Evolutionary conservation across 306 rosid genomes (phyloP), one percentile per base, ranked within the genome.

Genomic region (Parietaria judaica): DNA sequence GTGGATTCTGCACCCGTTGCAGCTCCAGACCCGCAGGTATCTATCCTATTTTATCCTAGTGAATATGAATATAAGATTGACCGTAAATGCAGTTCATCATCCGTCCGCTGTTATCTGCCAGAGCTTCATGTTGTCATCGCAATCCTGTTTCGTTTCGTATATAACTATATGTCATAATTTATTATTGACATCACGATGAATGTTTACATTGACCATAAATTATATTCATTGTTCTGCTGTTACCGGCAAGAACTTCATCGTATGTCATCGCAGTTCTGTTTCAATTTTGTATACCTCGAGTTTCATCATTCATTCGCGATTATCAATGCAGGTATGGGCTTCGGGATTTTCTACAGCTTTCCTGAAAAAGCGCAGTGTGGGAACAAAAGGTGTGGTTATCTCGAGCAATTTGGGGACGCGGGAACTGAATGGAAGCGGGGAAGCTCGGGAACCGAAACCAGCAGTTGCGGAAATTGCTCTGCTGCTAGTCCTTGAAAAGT

Each of bases 1-100:
- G 95, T 92, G 38, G 99, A 92, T 83, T 92, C 99, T 72, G 99
- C 99, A 38, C 99, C 99, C 54, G 97, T 84, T 79, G 95, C 99
- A 1, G 64, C 74, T 63, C 87, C 94, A 76, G 99, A 92, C 17
- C 86, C 96, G 0, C 79, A 80, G 95, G 99, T 92, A 82, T 65
- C 3, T 0, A 41, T 41, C 45, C 45, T 8, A 5, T 41, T 41
- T 41, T 8, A 3, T n/a, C n/a, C n/a, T n/a, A 6, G 11, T 8
- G 35, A 23, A 23, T 0, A 23, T 23, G 31, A 23, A 23, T 23
- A 23, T 0, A 23, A 23, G 31, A 23, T 23, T 23, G 31, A 23
- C 31, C 2, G 31, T 23, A 23, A 23, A 23, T 23, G 31, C 1
- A 23, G 31, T 23, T 23, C 31, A 23, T 23, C 2, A 23, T 23